Evolutionary conservation across 441 rosid genomes (phyloP), one percentile per base, ranked within the genome.

Genomic region (Erysimum cheiri): DNA sequence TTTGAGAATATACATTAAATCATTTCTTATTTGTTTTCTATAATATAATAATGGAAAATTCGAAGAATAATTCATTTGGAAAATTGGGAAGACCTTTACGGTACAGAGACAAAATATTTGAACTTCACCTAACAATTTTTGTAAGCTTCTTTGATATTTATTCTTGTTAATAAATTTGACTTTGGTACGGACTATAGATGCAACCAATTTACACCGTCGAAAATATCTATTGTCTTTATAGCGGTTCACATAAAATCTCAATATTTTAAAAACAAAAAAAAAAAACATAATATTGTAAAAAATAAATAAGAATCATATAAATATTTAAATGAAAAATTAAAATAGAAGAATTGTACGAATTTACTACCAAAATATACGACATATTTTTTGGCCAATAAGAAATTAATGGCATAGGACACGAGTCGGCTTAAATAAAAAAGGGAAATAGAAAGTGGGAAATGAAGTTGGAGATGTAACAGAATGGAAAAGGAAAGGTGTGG

Each of bases 401-500:
- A 73, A 8, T 52, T 3, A 67, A 35, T 44, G 62, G 58, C 32
- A 39, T 67, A 60, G 37, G 73, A 31, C 60, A 58, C 10, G 60
- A 72, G 60, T 37, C 14, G 48, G 70, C 65, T 59, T 48, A 12
- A 24, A 57, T 11, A 26, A 1, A 13, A 13, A 8, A 22, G 2
- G 8, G 0, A 73, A 41, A 59, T 24, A 47, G 0, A 17, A 40
- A 59, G 67, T 49, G 60, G 67, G 60, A 44, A 66, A 66, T 22
- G 15, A 50, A 49, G 67, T 49, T 57, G 72, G 63, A 71, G 69
- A 71, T 54, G 69, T 74, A 68, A 68, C 69, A 67, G 44, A 67
- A 52, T 44, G 1, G 69, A 74, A 35, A 68, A 74, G 17, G 73
- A 74, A 74, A 74, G 64, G 69, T 67, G 69, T 74, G 64, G 60